Base-by-base conservation (phyloP, 148 eudicot species). In the Rhododendron griersonianum region DNA sequence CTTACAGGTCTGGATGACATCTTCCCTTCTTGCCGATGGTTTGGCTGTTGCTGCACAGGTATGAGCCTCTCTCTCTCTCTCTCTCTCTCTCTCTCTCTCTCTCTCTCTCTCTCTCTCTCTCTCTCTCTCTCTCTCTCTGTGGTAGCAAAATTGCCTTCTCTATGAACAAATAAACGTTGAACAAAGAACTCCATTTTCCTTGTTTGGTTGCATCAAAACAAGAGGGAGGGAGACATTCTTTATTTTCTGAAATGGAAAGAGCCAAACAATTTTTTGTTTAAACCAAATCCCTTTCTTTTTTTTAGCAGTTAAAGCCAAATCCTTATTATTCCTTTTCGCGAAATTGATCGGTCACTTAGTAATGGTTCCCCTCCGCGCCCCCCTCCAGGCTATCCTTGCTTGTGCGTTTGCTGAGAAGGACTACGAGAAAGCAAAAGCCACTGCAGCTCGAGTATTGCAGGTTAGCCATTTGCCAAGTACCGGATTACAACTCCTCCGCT, bases 11-110 rank as follows among this genome's bases (percentile, higher is more conserved):
- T 98, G 99, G 99, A 86, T 95, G 91, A 90, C 98, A 5, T 95
- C 99, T 28, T 98, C 99, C 0, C 98, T 97, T 85, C 91, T 98
- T 79, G 98, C 99, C 81, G 99, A 98, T 89, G 99, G 98, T 33
- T 92, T 98, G 87, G 99, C 99, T 41, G 98, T 98, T 78, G 98
- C 98, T 87, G 99, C 94, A 81, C 99, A 96, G 97, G 99, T 96
- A 87, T 71, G 41, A 33, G 14, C 63, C 45, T 35, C 83, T 80
- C 11, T n/a, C n/a, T n/a, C n/a, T n/a, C n/a, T n/a, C n/a, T n/a
- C n/a, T n/a, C 30, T 74, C 47, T 67, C 41, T 55, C 57, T 23
- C 48, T 55, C 55, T 83, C 88, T 81, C 80, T 39, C 39, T 37
- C 39, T 37, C 39, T 37, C 39, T 37, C 39, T 37, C 39, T 37